Conservation (phyloP, 2,329 filamentous ascomycete genomes). For the Fusarium euwallaceae region DNA sequence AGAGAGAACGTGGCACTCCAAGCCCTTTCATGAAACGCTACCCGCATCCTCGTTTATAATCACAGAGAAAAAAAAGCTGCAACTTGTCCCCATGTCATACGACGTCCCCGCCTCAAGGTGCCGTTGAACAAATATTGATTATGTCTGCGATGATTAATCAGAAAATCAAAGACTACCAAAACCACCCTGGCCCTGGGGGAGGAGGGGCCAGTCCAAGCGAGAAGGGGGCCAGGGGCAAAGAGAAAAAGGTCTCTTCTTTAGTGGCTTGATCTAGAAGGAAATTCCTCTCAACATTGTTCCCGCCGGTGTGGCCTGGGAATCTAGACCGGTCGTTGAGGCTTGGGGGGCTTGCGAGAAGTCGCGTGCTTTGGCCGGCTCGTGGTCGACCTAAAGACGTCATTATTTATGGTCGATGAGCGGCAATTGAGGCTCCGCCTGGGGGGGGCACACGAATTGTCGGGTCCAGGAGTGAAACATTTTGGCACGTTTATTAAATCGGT, state of each 20-base stretch:
- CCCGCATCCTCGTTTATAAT: background rate
- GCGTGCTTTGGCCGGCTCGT: conserved; percentile 15
- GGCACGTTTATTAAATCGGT: background rate
- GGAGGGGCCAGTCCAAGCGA: background rate
- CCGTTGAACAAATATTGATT: conserved; percentile 42
- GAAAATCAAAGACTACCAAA: conserved; percentile 32
- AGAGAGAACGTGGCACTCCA: conserved; percentile 12
- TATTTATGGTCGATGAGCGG: conserved; percentile 16
- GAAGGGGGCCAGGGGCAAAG: background rate
- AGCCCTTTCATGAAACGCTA: conserved; percentile 3
- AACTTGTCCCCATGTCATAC: conserved; percentile 11
- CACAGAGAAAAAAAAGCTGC: background rate
- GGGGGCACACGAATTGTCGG: conserved; percentile 12
- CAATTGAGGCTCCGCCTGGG: conserved; percentile 18
- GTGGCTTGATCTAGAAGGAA: background rate
- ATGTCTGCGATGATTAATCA: conserved; percentile 50
- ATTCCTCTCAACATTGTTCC: background rate
- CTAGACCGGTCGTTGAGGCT: conserved; percentile 25
- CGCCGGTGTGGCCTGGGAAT: background rate
- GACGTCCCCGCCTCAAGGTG: conserved; percentile 21
- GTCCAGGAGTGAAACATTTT: conserved; percentile 17
- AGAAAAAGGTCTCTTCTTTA: background rate
- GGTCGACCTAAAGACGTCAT: conserved; percentile 30
- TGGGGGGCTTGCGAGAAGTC: conserved; percentile 5
- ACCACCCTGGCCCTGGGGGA: background rate